A percentile compares a stretch with the other conserved stretches of the same genome.
These are phyloP conservation scores for Neonectria hederae DNA, from an alignment of 2,329 filamentous ascomycete species.

Conservation along the genomic window DNA sequence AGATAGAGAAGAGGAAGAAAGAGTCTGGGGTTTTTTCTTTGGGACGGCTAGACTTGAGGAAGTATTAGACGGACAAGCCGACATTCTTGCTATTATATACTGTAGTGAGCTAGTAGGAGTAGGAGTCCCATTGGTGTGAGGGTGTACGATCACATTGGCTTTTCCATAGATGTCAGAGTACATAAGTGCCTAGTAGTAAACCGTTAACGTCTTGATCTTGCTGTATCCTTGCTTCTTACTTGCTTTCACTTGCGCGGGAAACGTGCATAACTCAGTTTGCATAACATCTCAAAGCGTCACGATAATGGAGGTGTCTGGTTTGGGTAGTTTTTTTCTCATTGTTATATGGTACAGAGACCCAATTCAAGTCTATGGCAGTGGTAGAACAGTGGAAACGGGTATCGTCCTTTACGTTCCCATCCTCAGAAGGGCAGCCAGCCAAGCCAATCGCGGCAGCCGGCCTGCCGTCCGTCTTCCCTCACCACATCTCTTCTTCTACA, in stretches of 20 bases:
- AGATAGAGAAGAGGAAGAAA: not conserved
- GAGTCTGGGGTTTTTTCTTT: conserved; percentile 4
- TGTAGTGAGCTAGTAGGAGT: not conserved
- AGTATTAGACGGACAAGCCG: conserved; percentile 15
- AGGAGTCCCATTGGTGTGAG: not conserved
- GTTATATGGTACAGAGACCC: conserved; percentile 51
- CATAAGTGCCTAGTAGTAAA: conserved; percentile 10
- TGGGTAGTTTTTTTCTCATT: conserved; percentile 37
- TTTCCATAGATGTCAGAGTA: conserved; percentile 11
- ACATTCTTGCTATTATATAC: not conserved
- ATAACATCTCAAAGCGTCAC: conserved; percentile 19
- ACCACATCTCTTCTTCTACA: conserved; percentile 22
- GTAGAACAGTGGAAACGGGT: conserved; percentile 41
- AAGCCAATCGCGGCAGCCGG: conserved; percentile 18
- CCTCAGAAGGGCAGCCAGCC: conserved; percentile 16
- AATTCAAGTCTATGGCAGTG: conserved; percentile 47
- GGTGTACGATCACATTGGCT: conserved; percentile 16
- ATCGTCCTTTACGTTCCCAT: conserved; percentile 31
- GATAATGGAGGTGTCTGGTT: conserved; percentile 9
- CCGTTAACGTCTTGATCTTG: conserved; percentile 11
- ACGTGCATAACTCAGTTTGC: not conserved
- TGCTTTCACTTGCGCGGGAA: not conserved
- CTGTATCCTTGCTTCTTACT: not conserved
- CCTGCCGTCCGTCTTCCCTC: conserved; percentile 17
- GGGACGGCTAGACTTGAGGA: conserved; percentile 20